Evolutionary conservation across 2,329 filamentous ascomycete genomes (phyloP), one percentile per base, ranked within the genome.

Genomic region (Penicillium polonicum): DNA sequence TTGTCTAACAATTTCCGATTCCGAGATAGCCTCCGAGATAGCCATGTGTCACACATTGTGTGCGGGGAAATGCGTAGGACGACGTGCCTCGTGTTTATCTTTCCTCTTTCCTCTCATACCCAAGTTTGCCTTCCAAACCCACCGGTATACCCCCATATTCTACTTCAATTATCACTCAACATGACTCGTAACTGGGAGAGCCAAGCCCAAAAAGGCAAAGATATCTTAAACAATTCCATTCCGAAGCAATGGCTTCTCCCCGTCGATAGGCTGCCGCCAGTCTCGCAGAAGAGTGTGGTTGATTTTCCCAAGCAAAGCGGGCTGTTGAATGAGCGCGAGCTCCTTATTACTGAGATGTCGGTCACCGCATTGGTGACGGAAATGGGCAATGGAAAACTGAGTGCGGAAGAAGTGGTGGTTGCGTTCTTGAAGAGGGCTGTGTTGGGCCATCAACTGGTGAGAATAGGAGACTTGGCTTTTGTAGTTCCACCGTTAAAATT

Each of bases 281-380:
- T 62, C 13, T 61, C 65, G 6, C 60, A 68, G 49, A 69, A 73
- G 35, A 66, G 70, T 55, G 70, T 75, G 13, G 52, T 60, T 25
- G 64, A 67, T 21, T 70, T 75, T 33, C 67, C 71, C 4, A 70
- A 73, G 35, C 68, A 74, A 58, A 80, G 80, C 61, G 81, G 82
- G 0, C 65, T 85, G 4, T 70, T 86, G 31, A 78, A 66, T 9
- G 61, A 74, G 12, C 65, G 74, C 10, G 84, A 86, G 61, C 69
- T 85, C 8, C 60, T 65, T 4, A 83, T 85, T 56, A 85, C 83
- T 0, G 80, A 84, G 42, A 64, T 65, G 55, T 71, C 71, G 5
- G 72, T 71, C 7, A 71, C 69, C 0, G 56, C 57, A 17, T 62
- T 73, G 10, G 69, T 73, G 9, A 35, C 35, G 0, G 64, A 65